phyloP scores from a whole-genome alignment of 2,329 filamentous ascomycete genomes.

The Botrytis porri region DNA sequence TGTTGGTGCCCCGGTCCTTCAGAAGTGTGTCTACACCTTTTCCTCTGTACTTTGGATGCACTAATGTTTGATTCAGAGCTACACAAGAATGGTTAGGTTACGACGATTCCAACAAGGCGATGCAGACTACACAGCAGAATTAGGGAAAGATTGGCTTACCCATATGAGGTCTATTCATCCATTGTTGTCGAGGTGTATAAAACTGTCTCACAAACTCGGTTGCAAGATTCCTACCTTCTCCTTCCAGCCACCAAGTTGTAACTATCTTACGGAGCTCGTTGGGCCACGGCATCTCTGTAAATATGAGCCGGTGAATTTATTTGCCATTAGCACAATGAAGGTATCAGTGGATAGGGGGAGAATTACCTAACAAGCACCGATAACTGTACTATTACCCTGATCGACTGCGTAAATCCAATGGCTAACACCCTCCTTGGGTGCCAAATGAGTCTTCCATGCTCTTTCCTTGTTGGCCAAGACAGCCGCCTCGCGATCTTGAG shows the following conservation, averaged over 20 bases:
- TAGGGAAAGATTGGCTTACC: background rate
- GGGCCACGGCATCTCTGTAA: slow-evolving; percentile 6
- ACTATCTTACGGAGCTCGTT: slow-evolving; percentile 2
- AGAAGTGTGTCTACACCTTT: slow-evolving; percentile 9
- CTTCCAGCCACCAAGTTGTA: slow-evolving; percentile 18
- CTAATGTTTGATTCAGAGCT: slow-evolving; percentile 16
- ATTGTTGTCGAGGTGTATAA: slow-evolving; percentile 17
- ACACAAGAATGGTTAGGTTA: background rate
- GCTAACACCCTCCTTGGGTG: slow-evolving; percentile 2
- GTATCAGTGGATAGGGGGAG: background rate
- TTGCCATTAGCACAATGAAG: background rate
- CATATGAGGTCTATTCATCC: slow-evolving; percentile 16
- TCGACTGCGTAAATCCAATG: slow-evolving; percentile 15
- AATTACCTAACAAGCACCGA: slow-evolving; percentile 1
- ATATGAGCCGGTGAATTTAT: background rate
- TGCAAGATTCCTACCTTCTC: slow-evolving; percentile 16
- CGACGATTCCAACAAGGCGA: background rate
- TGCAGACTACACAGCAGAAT: background rate
- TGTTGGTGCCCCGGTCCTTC: background rate
- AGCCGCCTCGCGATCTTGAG: background rate
- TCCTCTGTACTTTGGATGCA: slow-evolving; percentile 9
- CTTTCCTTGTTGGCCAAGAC: slow-evolving; percentile 9
- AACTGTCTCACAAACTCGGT: slow-evolving; percentile 10
- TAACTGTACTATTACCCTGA: background rate
- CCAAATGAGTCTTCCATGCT: slow-evolving; percentile 4